Conservation (phyloP, 129 eudicot species). For the Erigeron canadensis region DNA sequence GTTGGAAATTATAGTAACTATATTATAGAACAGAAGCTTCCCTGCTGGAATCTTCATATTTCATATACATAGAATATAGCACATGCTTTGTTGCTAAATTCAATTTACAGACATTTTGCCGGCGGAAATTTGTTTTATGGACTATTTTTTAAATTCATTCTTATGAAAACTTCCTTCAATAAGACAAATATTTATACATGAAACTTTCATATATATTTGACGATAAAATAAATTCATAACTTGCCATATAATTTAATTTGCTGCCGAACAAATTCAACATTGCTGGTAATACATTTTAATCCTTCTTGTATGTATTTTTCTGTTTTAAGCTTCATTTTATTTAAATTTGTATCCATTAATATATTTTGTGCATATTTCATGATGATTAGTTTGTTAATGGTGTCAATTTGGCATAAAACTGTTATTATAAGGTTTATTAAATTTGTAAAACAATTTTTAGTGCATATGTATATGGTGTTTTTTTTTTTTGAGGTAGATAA, state of each 20-base stretch:
- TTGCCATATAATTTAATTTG: not conserved
- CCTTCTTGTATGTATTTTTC: not conserved
- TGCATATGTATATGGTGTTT: not conserved
- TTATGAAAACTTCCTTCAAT: not conserved
- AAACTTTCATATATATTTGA: not conserved
- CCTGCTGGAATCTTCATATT: conserved; percentile 6
- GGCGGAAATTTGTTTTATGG: conserved; percentile 7
- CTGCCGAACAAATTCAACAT: conserved; percentile 17
- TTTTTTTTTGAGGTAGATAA: no score
- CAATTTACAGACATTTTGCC: conserved; percentile 14
- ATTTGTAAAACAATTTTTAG: not conserved
- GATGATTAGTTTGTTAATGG: not conserved
- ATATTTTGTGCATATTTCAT: not conserved
- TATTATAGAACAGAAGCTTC: not conserved
- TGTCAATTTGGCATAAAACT: not conserved
- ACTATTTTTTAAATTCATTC: not conserved
- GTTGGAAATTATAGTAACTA: no score
- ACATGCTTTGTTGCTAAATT: conserved; percentile 2
- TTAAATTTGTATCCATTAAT: not conserved
- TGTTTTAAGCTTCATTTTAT: not conserved
- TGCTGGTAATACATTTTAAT: conserved; percentile 18
- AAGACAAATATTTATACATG: not conserved
- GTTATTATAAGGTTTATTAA: not conserved
- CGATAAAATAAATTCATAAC: no score
- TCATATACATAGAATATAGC: not conserved